Base-by-base conservation (phyloP, 2,329 filamentous ascomycete species). In the Pseudogymnoascus sp. region DNA sequence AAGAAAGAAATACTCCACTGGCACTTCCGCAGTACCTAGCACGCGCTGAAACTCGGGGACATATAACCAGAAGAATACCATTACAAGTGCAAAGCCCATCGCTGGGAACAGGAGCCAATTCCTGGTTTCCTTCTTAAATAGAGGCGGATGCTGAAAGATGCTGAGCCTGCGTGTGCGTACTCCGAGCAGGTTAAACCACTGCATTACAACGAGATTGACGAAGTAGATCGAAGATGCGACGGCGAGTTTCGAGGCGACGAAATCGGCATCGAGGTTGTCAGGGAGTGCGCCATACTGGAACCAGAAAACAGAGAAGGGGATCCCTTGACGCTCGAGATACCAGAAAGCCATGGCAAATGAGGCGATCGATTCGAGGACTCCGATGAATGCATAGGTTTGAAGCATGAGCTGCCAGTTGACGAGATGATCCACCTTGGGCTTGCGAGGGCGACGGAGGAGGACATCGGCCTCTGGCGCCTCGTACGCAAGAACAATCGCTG, bases 141-240 rank as follows among this genome's bases (percentile, higher is more conserved):
- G 65, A 0, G 89, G 88, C 2, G 86, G 84, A 67, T 92, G 88
- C 70, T 90, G 86, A 72, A 92, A 85, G 66, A 92, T 83, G 62
- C 83, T 83, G 22, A 88, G 78, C 1, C 83, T 79, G 1, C 86
- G 79, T 1, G 84, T 92, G 14, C 84, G 78, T 4, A 89, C 80
- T 1, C 85, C 84, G 69, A 92, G 81, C 3, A 92, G 78, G 70
- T 88, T 90, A 78, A 91, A 91, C 79, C 86, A 87, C 79, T 90
- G 87, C 88, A 92, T 91, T 58, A 92, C 85, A 2, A 93, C 89
- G 22, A 93, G 77, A 64, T 87, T 92, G 67, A 92, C 83, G 68
- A 92, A 92, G 74, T 92, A 92, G 64, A 93, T 86, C 14, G 72
- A 77, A 60, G 62, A 78, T 59, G 70, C 66, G 62, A 68, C 72